Conservation (phyloP, 2,329 filamentous ascomycete genomes). For the Aspergillus novoparasiticus region DNA sequence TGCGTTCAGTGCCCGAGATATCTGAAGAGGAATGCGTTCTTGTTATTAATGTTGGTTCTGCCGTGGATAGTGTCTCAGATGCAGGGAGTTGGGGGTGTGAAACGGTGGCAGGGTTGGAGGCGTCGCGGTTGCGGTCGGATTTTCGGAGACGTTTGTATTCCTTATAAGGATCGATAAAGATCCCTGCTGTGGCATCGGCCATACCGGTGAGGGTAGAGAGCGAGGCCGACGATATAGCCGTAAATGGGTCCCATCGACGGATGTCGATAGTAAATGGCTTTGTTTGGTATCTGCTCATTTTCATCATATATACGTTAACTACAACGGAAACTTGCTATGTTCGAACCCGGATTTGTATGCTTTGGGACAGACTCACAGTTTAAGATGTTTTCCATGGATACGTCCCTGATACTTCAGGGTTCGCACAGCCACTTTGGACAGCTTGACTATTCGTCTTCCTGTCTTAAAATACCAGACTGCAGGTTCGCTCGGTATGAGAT, state of each 20-base stretch:
- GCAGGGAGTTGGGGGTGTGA: background rate
- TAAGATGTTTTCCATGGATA: background rate
- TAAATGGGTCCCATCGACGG: background rate
- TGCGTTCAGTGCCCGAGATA: background rate
- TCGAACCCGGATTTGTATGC: background rate
- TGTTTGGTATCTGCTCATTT: background rate
- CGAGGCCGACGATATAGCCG: conserved; percentile 22
- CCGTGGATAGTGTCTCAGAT: background rate
- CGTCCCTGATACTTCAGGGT: background rate
- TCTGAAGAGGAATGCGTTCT: background rate
- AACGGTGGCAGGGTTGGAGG: background rate
- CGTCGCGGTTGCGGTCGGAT: background rate
- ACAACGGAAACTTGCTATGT: background rate
- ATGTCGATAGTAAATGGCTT: background rate
- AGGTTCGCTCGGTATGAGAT: conserved; percentile 23
- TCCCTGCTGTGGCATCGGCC: conserved; percentile 19
- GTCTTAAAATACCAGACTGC: conserved; percentile 30
- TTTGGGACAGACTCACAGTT: background rate
- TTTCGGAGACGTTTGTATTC: conserved; percentile 17
- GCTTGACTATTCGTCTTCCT: conserved; percentile 6
- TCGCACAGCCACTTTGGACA: conserved; percentile 23
- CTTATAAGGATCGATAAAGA: conserved; percentile 27
- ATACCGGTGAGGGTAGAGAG: conserved; percentile 12
- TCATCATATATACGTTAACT: too few relatives aligned
- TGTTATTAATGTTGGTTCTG: background rate